These are phyloP conservation scores for Termitomyces sp. DNA, from an alignment of 768 basidiomycete species.

Conservation along the genomic window DNA sequence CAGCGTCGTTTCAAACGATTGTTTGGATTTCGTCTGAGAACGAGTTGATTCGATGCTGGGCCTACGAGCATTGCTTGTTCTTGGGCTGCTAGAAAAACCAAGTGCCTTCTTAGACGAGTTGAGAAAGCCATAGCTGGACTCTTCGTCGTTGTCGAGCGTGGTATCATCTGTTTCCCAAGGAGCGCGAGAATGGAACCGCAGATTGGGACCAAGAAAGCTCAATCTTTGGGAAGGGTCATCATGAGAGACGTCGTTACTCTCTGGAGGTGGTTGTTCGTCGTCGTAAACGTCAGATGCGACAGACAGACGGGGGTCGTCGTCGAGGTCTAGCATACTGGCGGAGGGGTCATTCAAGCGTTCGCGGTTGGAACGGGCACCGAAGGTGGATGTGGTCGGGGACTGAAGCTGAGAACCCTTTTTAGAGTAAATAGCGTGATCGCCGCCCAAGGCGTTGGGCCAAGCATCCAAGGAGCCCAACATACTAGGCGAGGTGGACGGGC, in stretches of 20 bases:
- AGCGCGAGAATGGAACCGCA: slow-evolving; percentile 76
- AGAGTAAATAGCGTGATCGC: slow-evolving; percentile 15
- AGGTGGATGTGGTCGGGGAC: slow-evolving; percentile 19
- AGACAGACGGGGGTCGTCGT: slow-evolving; percentile 46
- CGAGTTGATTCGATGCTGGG: slow-evolving; percentile 65
- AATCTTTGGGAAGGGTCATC: slow-evolving; percentile 49
- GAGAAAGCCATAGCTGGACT: slow-evolving; percentile 37
- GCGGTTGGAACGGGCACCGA: slow-evolving; percentile 19
- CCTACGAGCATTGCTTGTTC: slow-evolving; percentile 37
- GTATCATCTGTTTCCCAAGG: slow-evolving; percentile 75
- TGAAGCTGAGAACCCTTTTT: slow-evolving; percentile 7
- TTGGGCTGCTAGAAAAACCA: slow-evolving; percentile 46
- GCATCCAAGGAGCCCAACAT: slow-evolving; percentile 43
- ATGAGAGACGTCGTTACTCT: slow-evolving; percentile 22
- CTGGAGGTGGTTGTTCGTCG: slow-evolving; percentile 33
- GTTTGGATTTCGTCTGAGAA: slow-evolving; percentile 48
- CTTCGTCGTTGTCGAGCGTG: slow-evolving; percentile 41
- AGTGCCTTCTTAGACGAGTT: slow-evolving; percentile 34
- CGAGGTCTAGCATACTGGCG: slow-evolving; percentile 55
- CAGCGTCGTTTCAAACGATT: slow-evolving; percentile 57
- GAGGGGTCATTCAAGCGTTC: slow-evolving; percentile 42
- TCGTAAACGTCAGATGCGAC: slow-evolving; percentile 24
- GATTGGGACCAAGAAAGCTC: slow-evolving; percentile 78
- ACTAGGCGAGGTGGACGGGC: slow-evolving; percentile 12
- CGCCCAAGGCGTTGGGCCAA: slow-evolving; percentile 44